Percentiles rank a stretch among this genome's conserved stretches.
Evolutionary conservation across 306 rosid genomes (phyloP).

Genomic region (Prunus salicina): DNA sequence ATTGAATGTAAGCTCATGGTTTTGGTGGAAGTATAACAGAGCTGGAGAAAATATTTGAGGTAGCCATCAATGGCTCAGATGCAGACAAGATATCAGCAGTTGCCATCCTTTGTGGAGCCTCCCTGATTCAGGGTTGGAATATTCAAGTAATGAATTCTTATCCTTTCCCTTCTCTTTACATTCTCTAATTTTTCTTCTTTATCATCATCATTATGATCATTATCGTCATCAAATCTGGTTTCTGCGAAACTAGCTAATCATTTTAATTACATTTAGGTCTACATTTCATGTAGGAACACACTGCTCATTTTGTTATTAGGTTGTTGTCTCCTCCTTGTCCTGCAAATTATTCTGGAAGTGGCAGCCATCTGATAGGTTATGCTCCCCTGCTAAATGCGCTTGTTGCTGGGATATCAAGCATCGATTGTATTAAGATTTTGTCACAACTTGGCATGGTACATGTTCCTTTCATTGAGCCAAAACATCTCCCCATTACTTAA

Average conservation of each 20-base stretch:
- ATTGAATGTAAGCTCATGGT: constrained; percentile 95
- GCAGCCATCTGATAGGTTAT: constrained; percentile 63
- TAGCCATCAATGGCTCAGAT: constrained; percentile 81
- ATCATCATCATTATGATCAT: not conserved
- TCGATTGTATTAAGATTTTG: constrained; percentile 81
- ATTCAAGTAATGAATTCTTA: constrained; percentile 60
- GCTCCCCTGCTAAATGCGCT: constrained; percentile 78
- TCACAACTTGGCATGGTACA: constrained; percentile 92
- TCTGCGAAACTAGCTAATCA: not conserved
- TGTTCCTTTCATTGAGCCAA: constrained; percentile 12
- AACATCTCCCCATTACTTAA: not conserved
- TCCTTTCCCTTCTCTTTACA: not conserved
- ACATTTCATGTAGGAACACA: constrained; percentile 75
- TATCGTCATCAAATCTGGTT: not conserved
- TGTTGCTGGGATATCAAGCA: constrained; percentile 70
- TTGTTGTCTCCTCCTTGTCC: constrained; percentile 83
- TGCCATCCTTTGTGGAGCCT: constrained; percentile 90
- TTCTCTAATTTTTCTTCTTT: not conserved
- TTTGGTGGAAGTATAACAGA: constrained; percentile 98
- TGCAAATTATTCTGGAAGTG: constrained; percentile 49
- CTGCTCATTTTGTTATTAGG: constrained; percentile 76
- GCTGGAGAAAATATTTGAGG: constrained; percentile 77
- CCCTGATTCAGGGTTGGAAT: constrained; percentile 89
- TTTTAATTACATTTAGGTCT: constrained; percentile 1
- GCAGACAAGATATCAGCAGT: constrained; percentile 88